phyloP scores from a whole-genome alignment of 1,284 basidiomycete genomes.

The Leccinum pallidistipes region DNA sequence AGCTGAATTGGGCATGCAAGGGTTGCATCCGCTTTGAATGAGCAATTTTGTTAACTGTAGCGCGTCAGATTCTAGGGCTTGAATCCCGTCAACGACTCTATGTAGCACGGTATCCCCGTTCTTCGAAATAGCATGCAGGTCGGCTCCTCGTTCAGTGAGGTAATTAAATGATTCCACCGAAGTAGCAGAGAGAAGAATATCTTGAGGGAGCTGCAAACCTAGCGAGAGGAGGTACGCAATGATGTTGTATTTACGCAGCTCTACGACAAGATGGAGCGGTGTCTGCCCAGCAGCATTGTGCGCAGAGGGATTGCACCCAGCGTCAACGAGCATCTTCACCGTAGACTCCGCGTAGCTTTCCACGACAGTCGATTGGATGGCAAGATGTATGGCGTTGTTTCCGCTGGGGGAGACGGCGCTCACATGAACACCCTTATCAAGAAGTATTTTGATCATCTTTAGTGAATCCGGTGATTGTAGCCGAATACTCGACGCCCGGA shows the following conservation, averaged over 20 bases:
- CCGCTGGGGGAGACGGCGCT: neutral
- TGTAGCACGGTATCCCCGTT: conserved; percentile 2
- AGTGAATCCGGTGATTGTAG: neutral
- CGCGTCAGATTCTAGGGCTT: neutral
- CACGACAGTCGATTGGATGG: neutral
- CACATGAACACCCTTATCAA: neutral
- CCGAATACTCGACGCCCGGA: neutral
- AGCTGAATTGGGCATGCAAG: neutral
- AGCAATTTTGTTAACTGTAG: conserved; percentile 1
- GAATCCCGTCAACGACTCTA: neutral
- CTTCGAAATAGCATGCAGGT: neutral
- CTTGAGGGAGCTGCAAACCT: neutral
- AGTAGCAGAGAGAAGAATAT: neutral
- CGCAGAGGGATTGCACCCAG: neutral
- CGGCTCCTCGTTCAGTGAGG: neutral
- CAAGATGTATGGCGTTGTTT: conserved; percentile 3
- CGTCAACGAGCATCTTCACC: neutral
- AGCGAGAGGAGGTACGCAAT: neutral
- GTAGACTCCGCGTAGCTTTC: neutral
- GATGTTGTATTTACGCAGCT: neutral
- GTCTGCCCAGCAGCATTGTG: neutral
- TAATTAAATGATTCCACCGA: neutral
- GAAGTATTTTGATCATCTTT: conserved; percentile 1
- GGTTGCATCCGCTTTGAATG: conserved; percentile 1
- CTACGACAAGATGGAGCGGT: neutral